Evolutionary conservation across 331 rosid species (phyloP).

Genomic region (Pyrus hybrid): DNA sequence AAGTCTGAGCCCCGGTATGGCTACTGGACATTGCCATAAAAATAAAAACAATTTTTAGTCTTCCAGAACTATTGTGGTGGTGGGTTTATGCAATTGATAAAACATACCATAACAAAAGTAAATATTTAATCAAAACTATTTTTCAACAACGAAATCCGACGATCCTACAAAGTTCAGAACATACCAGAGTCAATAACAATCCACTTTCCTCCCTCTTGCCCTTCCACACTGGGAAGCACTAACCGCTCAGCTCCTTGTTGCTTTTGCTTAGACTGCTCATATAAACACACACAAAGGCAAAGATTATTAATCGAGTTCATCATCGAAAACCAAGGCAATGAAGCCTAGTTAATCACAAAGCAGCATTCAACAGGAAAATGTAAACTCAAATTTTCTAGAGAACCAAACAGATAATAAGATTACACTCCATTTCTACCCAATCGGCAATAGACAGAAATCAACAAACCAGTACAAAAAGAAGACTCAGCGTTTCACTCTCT

Average conservation of each 20-base stretch:
- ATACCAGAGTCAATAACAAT: constrained; percentile 87
- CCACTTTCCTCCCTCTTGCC: constrained; percentile 86
- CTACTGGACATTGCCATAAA: not conserved
- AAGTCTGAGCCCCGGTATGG: not conserved
- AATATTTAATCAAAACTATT: not conserved
- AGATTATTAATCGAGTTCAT: not conserved
- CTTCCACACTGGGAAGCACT: constrained; percentile 74
- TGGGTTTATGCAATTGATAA: not conserved
- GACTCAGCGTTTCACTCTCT: not conserved
- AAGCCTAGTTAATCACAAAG: not conserved
- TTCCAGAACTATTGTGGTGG: not conserved
- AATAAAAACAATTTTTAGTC: not conserved
- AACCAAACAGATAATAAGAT: not conserved
- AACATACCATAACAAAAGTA: not conserved
- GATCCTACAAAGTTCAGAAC: not conserved
- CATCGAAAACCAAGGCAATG: not conserved
- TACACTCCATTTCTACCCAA: not conserved
- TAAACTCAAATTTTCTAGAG: not conserved
- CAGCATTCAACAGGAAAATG: not conserved
- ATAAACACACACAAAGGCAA: not conserved
- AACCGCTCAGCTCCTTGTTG: constrained; percentile 62
- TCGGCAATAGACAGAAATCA: not conserved
- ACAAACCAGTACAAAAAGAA: too few species aligned
- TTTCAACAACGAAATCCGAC: not conserved
- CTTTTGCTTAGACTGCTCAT: constrained; percentile 73